Evolutionary conservation across 441 rosid species (phyloP), one percentile per base, ranked within the genome.

Genomic region (Kokia cookei): DNA sequence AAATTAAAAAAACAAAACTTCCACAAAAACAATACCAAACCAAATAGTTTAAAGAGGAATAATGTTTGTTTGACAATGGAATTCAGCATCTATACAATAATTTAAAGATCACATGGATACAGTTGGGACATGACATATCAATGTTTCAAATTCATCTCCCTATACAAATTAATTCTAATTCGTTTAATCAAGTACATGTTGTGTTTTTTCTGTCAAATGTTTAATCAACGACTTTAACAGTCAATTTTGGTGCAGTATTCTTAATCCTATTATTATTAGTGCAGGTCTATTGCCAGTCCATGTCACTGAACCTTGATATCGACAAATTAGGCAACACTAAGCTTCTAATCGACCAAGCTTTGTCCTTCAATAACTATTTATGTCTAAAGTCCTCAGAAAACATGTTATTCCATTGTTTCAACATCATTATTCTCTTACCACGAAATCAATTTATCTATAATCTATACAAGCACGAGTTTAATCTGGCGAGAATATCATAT

Each of bases 71-170:
- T 27, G 64, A 26, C 40, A 13, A 60, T 29, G 17, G 62, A 57
- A 57, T 22, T 19, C 1, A 5, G 61, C 32, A 19, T 54, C 7
- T 26, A 26, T 32, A 2, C 8, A n/a, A 43, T 27, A 4, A 22
- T 57, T 58, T 58, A 58, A 58, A 24, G 37, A 15, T 68, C 60
- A 68, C 60, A 68, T 68, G 58, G 60, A 37, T 29, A 68, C 45
- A 68, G 59, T 50, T 63, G 2, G 60, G 59, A n/a, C 45, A 29
- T 51, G 72, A n/a, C 60, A 1, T 15, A n/a, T 27, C 15, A 48
- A n/a, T 50, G 60, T 50, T 68, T 67, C 26, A 9, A 67, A 67
- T 67, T 50, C 72, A 67, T 67, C 59, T 29, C 72, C 40, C 45
- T 29, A 13, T 26, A 1, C 42, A 15, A 32, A 32, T 1, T 32